Percentiles rank a stretch among this genome's conserved stretches.
Evolutionary conservation across 352 stramenopile genomes (phyloP).

Genomic region (Phytophthora citricola): DNA sequence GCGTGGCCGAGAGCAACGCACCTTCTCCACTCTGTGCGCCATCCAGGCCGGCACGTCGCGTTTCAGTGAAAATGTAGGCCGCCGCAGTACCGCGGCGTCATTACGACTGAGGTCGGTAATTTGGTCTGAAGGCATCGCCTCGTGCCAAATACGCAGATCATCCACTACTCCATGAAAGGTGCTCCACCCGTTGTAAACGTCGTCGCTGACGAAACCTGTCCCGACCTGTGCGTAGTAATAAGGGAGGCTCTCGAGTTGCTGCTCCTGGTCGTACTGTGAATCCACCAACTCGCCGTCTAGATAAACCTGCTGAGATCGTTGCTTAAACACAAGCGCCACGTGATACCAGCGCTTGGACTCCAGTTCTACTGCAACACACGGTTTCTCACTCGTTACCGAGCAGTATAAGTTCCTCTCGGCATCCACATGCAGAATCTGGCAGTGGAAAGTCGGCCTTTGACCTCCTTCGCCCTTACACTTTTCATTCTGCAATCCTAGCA

Average conservation of each 20-base stretch:
- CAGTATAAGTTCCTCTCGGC: constrained; percentile 19
- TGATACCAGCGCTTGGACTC: constrained; percentile 29
- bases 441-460: constrained; percentile 15
- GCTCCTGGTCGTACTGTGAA: constrained; percentile 4
- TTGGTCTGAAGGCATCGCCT: constrained; percentile 6
- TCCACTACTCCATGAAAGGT: constrained; percentile 30
- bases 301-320: constrained; percentile 14
- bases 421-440: constrained; percentile 22
- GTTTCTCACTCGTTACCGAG: constrained; percentile 14
- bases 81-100: background rate
- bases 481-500: constrained; percentile 54
- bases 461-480: constrained; percentile 13
- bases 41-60: constrained; percentile 18
- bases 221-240: constrained; percentile 22
- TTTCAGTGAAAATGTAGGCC: constrained; percentile 17
- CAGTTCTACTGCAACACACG: constrained; percentile 7
- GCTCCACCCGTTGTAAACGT: constrained; percentile 30
- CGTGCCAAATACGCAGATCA: constrained; percentile 32
- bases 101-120: constrained; percentile 8
- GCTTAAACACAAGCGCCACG: constrained; percentile 19
- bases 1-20: constrained; percentile 17
- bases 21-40: constrained; percentile 16
- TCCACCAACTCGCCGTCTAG: constrained; percentile 21
- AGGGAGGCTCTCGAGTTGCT: constrained; percentile 24
- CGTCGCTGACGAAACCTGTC: constrained; percentile 6